Base-by-base conservation (phyloP, 768 basidiomycete species). In the Russula virescens region DNA sequence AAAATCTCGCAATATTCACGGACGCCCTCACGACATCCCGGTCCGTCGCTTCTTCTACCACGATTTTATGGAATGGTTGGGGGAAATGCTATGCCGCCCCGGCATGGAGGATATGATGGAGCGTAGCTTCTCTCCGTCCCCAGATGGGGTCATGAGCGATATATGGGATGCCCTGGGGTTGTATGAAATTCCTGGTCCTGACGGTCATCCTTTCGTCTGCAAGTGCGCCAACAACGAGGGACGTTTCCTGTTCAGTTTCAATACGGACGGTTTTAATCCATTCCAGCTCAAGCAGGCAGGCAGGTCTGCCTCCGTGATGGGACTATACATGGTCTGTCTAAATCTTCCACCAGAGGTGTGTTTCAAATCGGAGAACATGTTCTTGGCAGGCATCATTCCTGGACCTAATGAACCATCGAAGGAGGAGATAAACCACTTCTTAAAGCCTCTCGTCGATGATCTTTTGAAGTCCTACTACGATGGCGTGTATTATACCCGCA, bases 361-460 rank as follows among this genome's bases (percentile, higher is more conserved):
- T 3, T 78, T 76, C 60, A 71, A 72, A 11, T 66, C 67, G 0
- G 72, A 79, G 63, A 79, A 80, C 59, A 73, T 80, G 68, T 80
- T 71, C 60, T 68, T 80, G 0, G 76, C 72, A 2, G 77, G 73
- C 0, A 65, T 81, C 58, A 75, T 79, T 26, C 77, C 78, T 4
- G 77, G 79, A 0, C 80, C 79, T 0, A 64, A 70, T 0, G 72
- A 76, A 48, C 78, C 79, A 1, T 68, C 66, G 1, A 55, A 73
- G 0, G 48, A 71, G 0, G 63, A 74, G 38, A 67, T 78, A 9
- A 78, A 80, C 43, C 75, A 78, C 49, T 67, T 77, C 26, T 66
- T 81, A 2, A n/a, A 35, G 0, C 76, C 74, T 1, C 70, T 80
- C 16, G 70, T 80, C 5, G 70, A 76, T 42, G 72, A 77, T n/a